Conservation (phyloP, 371 early-diverging fungal species). For the Dipsacomyces acuminosporus region DNA sequence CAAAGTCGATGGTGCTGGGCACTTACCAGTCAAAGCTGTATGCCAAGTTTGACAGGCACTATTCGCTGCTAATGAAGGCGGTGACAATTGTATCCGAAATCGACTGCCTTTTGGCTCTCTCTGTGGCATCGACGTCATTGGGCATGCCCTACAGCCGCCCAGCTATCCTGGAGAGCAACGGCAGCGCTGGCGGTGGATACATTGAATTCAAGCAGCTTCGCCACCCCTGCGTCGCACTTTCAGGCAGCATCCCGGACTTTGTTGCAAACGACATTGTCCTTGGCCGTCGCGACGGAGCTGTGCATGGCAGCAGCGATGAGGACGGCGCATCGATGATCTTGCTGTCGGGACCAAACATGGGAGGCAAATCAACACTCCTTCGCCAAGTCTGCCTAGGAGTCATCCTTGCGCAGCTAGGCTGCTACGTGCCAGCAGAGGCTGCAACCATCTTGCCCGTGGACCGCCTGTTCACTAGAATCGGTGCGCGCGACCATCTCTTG, state of each 20-base stretch:
- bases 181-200: constrained; percentile 47
- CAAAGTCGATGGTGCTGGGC: constrained; percentile 64
- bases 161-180: constrained; percentile 52
- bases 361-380: constrained; percentile 95
- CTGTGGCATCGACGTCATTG: constrained; percentile 64
- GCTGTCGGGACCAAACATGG: constrained; percentile 98
- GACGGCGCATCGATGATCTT: constrained; percentile 75
- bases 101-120: constrained; percentile 86
- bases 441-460: constrained; percentile 88
- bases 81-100: constrained; percentile 76
- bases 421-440: constrained; percentile 86
- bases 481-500: constrained; percentile 96
- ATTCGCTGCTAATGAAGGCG: constrained; percentile 64
- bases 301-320: background rate
- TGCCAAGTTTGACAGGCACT: constrained; percentile 71
- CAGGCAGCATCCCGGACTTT: constrained; percentile 57
- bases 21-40: constrained; percentile 69
- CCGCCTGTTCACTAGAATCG: constrained; percentile 95
- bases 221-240: constrained; percentile 72
- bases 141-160: constrained; percentile 77
- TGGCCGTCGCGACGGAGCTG: constrained; percentile 53
- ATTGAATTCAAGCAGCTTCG: constrained; percentile 76
- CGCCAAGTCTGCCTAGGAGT: constrained; percentile 96
- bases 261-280: constrained; percentile 91
- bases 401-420: constrained; percentile 98